phyloP scores from a whole-genome alignment of 768 basidiomycete genomes.

The Leccinum longicurvipes region DNA sequence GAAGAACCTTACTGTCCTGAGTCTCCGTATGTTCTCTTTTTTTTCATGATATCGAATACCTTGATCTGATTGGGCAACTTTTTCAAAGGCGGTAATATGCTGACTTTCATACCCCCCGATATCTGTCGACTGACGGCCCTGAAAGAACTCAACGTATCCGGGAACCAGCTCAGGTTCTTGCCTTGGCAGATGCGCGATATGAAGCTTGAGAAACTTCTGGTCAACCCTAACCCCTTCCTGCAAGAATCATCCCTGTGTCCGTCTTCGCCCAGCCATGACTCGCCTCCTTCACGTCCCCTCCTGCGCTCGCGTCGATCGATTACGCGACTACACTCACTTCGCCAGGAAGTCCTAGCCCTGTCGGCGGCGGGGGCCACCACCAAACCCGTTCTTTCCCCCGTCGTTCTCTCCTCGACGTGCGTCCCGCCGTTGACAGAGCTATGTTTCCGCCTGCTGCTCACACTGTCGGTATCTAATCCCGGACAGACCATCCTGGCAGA shows the following conservation, averaged over 20 bases:
- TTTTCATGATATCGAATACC: neutral
- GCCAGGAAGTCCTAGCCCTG: constrained; percentile 2
- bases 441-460: too few relatives aligned
- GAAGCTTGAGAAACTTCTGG: constrained; percentile 42
- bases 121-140: constrained; percentile 57
- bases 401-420: too few relatives aligned
- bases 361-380: neutral
- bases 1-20: constrained; percentile 56
- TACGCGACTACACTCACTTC: constrained; percentile 6
- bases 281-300: neutral
- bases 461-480: too few relatives aligned
- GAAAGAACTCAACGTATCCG: constrained; percentile 56
- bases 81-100: constrained; percentile 51
- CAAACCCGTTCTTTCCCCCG: constrained; percentile 18
- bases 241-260: constrained; percentile 26
- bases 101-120: constrained; percentile 62
- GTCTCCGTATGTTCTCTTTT: constrained; percentile 48
- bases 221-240: constrained; percentile 65
- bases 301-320: constrained; percentile 13
- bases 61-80: neutral
- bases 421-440: too few relatives aligned
- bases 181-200: constrained; percentile 63
- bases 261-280: neutral
- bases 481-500: too few relatives aligned
- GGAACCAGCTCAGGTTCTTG: constrained; percentile 54